phyloP scores from a whole-genome alignment of 2,329 filamentous ascomycete species.

The Aspergillus novofumigatus region DNA sequence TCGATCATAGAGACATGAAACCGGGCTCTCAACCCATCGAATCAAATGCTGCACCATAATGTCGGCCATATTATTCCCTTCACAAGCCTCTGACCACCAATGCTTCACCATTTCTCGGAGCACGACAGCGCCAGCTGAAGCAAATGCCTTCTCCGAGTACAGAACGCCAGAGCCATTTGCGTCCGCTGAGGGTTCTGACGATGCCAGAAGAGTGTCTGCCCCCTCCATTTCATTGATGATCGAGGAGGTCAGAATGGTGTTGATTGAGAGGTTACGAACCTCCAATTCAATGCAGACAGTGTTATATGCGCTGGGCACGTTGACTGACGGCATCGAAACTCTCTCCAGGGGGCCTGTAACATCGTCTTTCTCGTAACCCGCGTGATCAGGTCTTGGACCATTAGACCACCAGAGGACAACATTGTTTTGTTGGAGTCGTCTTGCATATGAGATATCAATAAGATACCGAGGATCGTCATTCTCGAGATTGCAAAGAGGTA shows the following conservation, averaged over 20 bases:
- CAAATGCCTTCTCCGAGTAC: constrained; percentile 84
- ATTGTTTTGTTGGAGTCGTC: constrained; percentile 82
- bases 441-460: constrained; percentile 92
- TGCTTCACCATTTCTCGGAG: constrained; percentile 97
- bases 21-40: constrained; percentile 91
- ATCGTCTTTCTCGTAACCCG: constrained; percentile 91
- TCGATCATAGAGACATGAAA: constrained; percentile 91
- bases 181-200: constrained; percentile 60
- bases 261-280: constrained; percentile 91
- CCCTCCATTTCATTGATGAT: constrained; percentile 96
- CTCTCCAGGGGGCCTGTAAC: constrained; percentile 76
- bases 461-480: constrained; percentile 89
- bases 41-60: constrained; percentile 96
- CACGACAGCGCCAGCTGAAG: constrained; percentile 84
- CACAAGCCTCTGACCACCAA: constrained; percentile 95
- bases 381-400: constrained; percentile 84
- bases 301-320: constrained; percentile 88
- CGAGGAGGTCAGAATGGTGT: constrained; percentile 93
- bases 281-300: constrained; percentile 96
- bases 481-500: constrained; percentile 93
- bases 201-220: constrained; percentile 80
- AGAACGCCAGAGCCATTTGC: constrained; percentile 63
- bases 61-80: constrained; percentile 89
- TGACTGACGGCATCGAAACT: constrained; percentile 87
- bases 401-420: constrained; percentile 97